A percentile compares a stretch with the other conserved stretches of the same genome.
phyloP scores from a whole-genome alignment of 164 flowering plant species.

The Liriodendron chinense region DNA sequence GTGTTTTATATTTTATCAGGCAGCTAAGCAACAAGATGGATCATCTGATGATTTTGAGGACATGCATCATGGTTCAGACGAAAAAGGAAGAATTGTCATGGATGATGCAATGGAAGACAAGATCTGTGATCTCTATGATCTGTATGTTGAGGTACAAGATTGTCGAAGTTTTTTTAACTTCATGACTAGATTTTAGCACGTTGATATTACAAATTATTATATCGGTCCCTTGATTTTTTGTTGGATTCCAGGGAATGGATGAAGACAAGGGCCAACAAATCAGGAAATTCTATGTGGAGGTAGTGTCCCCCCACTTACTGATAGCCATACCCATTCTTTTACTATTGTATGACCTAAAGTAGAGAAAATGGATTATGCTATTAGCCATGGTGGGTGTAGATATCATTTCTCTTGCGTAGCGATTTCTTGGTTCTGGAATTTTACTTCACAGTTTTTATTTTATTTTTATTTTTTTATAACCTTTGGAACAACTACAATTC shows the following conservation, averaged over 20 bases:
- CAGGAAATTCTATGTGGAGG: conserved; percentile 89
- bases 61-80: conserved; percentile 31
- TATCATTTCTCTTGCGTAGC: no score
- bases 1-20: conserved; percentile 32
- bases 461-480: no score
- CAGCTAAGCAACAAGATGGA: conserved; percentile 48
- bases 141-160: conserved; percentile 70
- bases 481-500: no score
- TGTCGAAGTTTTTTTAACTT: neutral
- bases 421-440: no score
- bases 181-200: neutral
- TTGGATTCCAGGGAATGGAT: conserved; percentile 70
- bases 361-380: no score
- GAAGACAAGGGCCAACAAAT: conserved; percentile 82
- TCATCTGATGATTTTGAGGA: conserved; percentile 72
- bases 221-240: neutral
- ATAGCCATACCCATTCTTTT: no score
- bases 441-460: no score
- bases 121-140: conserved; percentile 92
- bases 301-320: conserved; percentile 11
- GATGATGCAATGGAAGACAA: conserved; percentile 83
- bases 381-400: no score
- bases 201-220: neutral
- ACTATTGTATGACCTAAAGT: no score
- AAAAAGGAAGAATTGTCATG: conserved; percentile 56